phyloP scores from a whole-genome alignment of 768 basidiomycete genomes.

The Trametes cinnabarina region DNA sequence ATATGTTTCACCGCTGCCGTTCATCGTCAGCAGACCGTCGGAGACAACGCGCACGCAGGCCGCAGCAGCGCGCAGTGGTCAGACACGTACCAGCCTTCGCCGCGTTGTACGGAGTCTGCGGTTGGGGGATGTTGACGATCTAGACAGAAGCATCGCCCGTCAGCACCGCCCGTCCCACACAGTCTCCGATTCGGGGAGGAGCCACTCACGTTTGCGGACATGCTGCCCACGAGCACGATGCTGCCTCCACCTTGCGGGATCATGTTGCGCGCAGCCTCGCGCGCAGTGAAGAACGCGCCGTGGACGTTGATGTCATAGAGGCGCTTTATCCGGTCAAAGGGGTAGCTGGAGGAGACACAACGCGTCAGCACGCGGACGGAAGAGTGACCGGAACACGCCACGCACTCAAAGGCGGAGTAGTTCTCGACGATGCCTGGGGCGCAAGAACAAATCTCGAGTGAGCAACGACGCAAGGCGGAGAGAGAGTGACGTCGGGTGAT shows the following conservation, averaged over 20 bases:
- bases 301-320: slow-evolving; percentile 94
- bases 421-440: slow-evolving; percentile 82
- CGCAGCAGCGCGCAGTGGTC: slow-evolving; percentile 5
- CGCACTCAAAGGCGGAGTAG: slow-evolving; percentile 80
- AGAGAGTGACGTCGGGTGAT: slow-evolving; percentile 11
- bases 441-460: not conserved
- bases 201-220: slow-evolving; percentile 78
- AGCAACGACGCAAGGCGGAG: not conserved
- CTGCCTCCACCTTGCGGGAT: slow-evolving; percentile 75
- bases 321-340: slow-evolving; percentile 77
- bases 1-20: slow-evolving; percentile 83
- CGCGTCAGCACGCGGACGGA: slow-evolving; percentile 13
- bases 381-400: slow-evolving; percentile 10
- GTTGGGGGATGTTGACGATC: slow-evolving; percentile 90
- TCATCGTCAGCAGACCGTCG: not conserved
- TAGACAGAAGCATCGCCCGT: slow-evolving; percentile 31
- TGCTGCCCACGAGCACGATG: slow-evolving; percentile 84
- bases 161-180: slow-evolving; percentile 15
- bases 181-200: not conserved
- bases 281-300: slow-evolving; percentile 92
- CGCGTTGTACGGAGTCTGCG: slow-evolving; percentile 94
- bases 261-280: slow-evolving; percentile 93
- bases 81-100: slow-evolving; percentile 76
- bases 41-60: not conserved
- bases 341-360: slow-evolving; percentile 55